Percentiles rank a stretch among this genome's conserved stretches.
phyloP scores from a whole-genome alignment of 495 filamentous ascomycete genomes.

The Penicillium chermesinum region DNA sequence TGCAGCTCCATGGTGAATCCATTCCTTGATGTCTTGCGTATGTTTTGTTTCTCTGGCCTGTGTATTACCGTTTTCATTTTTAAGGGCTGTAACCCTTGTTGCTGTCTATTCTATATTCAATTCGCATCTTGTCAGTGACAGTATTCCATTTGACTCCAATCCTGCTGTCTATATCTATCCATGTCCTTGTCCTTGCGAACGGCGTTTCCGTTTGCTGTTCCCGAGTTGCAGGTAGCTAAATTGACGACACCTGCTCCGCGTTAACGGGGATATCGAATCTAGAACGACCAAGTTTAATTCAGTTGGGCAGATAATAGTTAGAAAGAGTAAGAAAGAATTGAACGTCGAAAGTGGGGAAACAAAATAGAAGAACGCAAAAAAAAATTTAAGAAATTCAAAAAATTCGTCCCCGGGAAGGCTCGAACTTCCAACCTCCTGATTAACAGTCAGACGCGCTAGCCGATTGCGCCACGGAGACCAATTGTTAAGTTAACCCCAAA shows the following conservation, averaged over 20 bases:
- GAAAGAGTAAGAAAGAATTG: no score
- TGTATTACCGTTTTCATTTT: conserved; percentile 13
- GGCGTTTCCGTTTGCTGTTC: no score
- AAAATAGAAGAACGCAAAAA: no score
- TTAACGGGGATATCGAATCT: no score
- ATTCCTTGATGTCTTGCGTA: conserved; percentile 6
- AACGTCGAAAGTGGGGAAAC: not conserved
- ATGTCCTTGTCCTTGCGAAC: not conserved
- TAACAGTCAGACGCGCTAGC: conserved; percentile 29
- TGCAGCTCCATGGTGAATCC: not conserved
- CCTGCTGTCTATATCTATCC: not conserved
- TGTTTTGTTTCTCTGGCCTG: conserved; percentile 9
- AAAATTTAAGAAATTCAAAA: not conserved
- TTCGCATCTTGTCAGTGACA: not conserved
- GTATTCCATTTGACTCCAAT: not conserved
- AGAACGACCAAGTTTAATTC: no score
- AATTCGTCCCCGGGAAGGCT: conserved; percentile 39
- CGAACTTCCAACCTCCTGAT: conserved; percentile 47
- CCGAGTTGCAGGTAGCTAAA: no score
- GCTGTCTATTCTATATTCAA: not conserved
- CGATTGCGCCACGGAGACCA: conserved; percentile 9
- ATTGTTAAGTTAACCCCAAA: not conserved
- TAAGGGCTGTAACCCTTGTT: not conserved
- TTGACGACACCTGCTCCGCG: no score
- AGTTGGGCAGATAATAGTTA: no score